Evolutionary conservation across 176 grass and related monocot genomes (phyloP), one percentile per base, ranked within the genome.

Genomic region (Bonia amplexicaulis): DNA sequence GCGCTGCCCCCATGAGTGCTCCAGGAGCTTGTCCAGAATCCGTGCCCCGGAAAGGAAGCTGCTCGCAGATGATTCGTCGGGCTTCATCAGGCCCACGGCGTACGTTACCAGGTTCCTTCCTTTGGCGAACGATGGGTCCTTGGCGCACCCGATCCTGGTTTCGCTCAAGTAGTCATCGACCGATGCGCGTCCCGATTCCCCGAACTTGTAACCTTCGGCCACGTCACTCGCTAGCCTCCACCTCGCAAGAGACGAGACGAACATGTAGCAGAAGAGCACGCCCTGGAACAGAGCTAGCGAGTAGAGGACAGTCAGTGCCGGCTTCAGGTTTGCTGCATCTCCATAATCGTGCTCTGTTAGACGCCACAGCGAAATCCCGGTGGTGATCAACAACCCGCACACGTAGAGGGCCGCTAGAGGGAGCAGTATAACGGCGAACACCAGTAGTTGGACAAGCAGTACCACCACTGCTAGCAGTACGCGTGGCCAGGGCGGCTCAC

Each of bases 391-490:
- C 1, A 62, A 0, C 10, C 84, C 74, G 1, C 19, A 12, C 53
- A 71, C 0, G 15, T 72, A 61, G 9, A 86, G 14, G 9, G 17
- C 14, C 0, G 3, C 31, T 0, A 79, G 27, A 14, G 75, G 75
- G 66, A 12, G 41, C 20, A 86, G 19, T 25, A 86, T 11, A 5
- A 58, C 7, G 2, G 1, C 10, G 46, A 37, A 0, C 13, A 39
- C 15, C 1, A 66, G 0, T 2, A 66, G 0, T 10, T 64, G 81
- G 41, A 41, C 27, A 33, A 33, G 3, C 31, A 0, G 31, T 33
- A 33, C 31, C 2, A 33, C 3, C 31, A 0, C 0, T 31, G 2
- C 3, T 33, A 33, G 2, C 31, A 0, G 2, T 0, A 0, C 2
- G 31, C 31, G 31, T 33, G 0, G 3, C 31, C 31, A 3, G 31